phyloP scores from a whole-genome alignment of 75 land plant species.

The Larix kaempferi region DNA sequence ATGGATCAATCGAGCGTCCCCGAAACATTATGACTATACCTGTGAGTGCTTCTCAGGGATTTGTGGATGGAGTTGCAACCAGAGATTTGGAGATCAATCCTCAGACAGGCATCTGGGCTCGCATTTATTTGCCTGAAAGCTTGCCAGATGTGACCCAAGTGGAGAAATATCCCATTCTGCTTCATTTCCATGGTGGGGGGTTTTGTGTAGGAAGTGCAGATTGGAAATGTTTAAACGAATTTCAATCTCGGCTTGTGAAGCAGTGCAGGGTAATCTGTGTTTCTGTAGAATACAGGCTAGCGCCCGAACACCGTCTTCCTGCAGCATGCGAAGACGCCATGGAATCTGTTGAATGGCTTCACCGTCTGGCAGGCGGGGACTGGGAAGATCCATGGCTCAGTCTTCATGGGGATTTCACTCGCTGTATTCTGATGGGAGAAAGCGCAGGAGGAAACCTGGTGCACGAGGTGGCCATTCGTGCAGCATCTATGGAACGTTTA shows the following conservation, averaged over 20 bases:
- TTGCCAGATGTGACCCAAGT: neutral
- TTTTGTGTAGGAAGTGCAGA: constrained; percentile 20
- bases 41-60: constrained; percentile 14
- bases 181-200: constrained; percentile 47
- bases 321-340: constrained; percentile 32
- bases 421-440: constrained; percentile 28
- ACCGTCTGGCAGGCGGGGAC: neutral
- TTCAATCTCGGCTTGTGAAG: constrained; percentile 17
- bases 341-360: constrained; percentile 22
- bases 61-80: constrained; percentile 12
- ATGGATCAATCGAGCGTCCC: constrained; percentile 46
- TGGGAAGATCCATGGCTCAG: neutral
- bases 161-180: constrained; percentile 22
- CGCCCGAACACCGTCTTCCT: constrained; percentile 40
- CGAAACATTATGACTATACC: constrained; percentile 1
- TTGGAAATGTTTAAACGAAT: neutral
- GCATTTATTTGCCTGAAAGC: constrained; percentile 51
- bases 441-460: constrained; percentile 43
- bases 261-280: constrained; percentile 13
- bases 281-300: constrained; percentile 37
- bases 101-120: constrained; percentile 36
- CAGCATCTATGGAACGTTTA: neutral
- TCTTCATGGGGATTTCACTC: constrained; percentile 4
- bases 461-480: constrained; percentile 28
- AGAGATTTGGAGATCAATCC: constrained; percentile 48